These are phyloP conservation scores for Paraleonurus japonicus DNA, from an alignment of 257 asterid genomes.

Conservation along the genomic window DNA sequence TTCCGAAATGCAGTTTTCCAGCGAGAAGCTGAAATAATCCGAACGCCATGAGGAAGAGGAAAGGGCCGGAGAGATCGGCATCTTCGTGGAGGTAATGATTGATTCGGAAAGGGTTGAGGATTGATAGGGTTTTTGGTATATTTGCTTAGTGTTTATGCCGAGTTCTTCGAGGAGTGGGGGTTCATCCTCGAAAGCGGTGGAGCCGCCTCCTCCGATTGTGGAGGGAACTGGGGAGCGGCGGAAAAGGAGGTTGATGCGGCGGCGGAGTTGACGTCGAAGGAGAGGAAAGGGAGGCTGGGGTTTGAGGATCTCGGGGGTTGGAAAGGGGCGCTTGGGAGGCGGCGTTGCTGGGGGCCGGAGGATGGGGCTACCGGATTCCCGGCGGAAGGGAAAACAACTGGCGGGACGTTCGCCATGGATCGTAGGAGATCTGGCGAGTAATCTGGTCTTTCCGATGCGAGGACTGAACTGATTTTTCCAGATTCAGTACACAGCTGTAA, in stretches of 20 bases:
- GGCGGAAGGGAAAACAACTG: conserved; percentile 74
- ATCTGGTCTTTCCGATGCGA: background rate
- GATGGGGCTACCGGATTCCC: conserved; percentile 51
- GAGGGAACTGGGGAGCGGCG: conserved; percentile 58
- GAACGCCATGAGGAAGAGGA: conserved; percentile 78
- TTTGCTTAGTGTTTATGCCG: conserved; percentile 88
- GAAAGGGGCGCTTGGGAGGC: conserved; percentile 83
- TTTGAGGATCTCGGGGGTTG: conserved; percentile 74
- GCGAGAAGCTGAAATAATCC: conserved; percentile 89
- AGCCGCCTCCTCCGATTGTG: conserved; percentile 47
- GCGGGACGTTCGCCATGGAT: conserved; percentile 81
- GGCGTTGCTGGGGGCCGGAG: conserved; percentile 63
- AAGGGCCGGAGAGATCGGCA: conserved; percentile 91
- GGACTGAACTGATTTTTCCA: conserved; percentile 16
- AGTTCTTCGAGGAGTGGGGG: conserved; percentile 90
- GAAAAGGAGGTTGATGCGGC: conserved; percentile 75
- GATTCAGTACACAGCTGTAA: conserved; percentile 15
- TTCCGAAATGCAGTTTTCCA: conserved; percentile 85
- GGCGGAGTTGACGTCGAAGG: conserved; percentile 75
- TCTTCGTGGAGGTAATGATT: conserved; percentile 79
- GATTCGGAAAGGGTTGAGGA: conserved; percentile 65
- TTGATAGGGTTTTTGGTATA: conserved; percentile 68
- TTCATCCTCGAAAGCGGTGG: conserved; percentile 71
- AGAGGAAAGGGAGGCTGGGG: conserved; percentile 75
- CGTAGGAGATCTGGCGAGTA: conserved; percentile 33